Base-by-base conservation (phyloP, 768 basidiomycete species). In the Tricholoma sp. region DNA sequence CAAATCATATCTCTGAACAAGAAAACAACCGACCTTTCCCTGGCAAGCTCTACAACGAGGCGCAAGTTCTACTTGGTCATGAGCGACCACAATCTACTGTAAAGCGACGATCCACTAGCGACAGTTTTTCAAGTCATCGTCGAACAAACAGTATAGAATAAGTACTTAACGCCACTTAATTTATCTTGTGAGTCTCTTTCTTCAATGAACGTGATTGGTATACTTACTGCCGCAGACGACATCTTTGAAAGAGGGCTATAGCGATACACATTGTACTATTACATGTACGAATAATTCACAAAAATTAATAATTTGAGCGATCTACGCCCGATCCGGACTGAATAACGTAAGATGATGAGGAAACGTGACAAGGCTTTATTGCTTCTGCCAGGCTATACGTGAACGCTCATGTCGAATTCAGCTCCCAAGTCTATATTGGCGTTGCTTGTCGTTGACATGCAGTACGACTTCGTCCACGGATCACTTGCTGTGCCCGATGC, bases 391-490 rank as follows among this genome's bases (percentile, higher is more conserved):
- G n/a, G n/a, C n/a, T n/a, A 15, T 34, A 12, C 11, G 31, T 42
- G 41, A 31, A 44, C 28, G 45, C 36, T 37, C 11, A 20, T 51
- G 20, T 9, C 48, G 15, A 54, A 57, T 29, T 55, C 63, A n/a
- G 58, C 56, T 18, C 54, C 58, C n/a, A 47, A 54, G 17, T 72
- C 75, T 59, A 66, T 64, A 1, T 78, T 79, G 32, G 89, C 85
- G 0, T 76, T 92, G 18, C 64, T 91, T 52, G 78, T 92, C 54
- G 74, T 93, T 36, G 91, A 94, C 65, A 79, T 91, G 68, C 92
- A 95, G 67, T 80, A 89, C 65, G 92, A 95, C 68, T 95, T 95
- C 63, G 80, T 92, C 28, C 68, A 72, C 17, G 92, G 91, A 2
- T 78, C 84, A 5, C 81, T 95, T 36, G 84, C 90, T 2, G 89